Evolutionary conservation across 164 flowering plant genomes (phyloP).

Genomic region (Tinospora cordifolia): DNA sequence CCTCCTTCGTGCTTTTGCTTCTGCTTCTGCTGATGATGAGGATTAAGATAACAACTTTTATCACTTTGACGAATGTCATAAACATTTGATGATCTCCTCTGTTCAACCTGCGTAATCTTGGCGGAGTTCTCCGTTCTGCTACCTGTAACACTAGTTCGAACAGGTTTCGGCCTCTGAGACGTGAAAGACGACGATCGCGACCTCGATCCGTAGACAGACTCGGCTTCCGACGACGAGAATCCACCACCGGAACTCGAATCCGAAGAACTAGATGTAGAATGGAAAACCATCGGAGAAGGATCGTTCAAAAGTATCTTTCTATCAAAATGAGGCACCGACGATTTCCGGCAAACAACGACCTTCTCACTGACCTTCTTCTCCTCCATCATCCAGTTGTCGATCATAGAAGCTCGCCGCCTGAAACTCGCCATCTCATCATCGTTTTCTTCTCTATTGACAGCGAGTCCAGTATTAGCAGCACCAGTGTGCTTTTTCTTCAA

Average conservation of each 20-base stretch:
- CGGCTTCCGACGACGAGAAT: slow-evolving; percentile 61
- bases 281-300: slow-evolving; percentile 16
- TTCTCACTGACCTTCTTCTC: slow-evolving; percentile 44
- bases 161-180: slow-evolving; percentile 39
- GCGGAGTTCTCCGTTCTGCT: slow-evolving; percentile 3
- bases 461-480: neutral
- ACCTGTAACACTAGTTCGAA: slow-evolving; percentile 32
- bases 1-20: slow-evolving; percentile 29
- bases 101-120: neutral
- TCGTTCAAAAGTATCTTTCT: neutral
- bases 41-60: neutral
- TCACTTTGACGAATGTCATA: neutral
- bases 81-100: slow-evolving; percentile 5
- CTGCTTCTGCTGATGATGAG: slow-evolving; percentile 11
- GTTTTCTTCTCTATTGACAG: slow-evolving; percentile 5
- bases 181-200: slow-evolving; percentile 17
- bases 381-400: slow-evolving; percentile 50
- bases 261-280: slow-evolving; percentile 63
- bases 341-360: slow-evolving; percentile 24
- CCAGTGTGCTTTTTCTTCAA: slow-evolving; percentile 37
- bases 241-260: slow-evolving; percentile 58
- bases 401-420: slow-evolving; percentile 30
- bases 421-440: slow-evolving; percentile 26
- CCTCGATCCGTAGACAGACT: slow-evolving; percentile 28
- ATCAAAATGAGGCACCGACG: slow-evolving; percentile 28